Evolutionary conservation across 2,329 filamentous ascomycete genomes (phyloP).

Genomic region (Sordariomycetes sp.): DNA sequence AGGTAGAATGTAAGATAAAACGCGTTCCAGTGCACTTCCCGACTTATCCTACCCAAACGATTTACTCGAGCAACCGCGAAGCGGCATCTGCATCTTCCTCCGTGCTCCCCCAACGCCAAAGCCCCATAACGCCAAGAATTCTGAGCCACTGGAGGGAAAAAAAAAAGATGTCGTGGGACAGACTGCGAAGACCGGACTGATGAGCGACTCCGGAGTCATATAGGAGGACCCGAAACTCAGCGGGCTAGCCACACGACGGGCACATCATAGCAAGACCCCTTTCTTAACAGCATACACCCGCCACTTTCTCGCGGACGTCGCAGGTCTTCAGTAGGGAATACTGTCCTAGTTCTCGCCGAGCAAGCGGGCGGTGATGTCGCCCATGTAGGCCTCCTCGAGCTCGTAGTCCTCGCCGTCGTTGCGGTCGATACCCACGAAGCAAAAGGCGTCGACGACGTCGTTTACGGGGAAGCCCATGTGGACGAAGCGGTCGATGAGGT

Average conservation of each 20-base stretch:
- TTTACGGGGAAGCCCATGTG: conserved; percentile 87
- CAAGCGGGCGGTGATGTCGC: conserved; percentile 74
- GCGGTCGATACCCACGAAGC: conserved; percentile 67
- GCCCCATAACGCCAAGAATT: background rate
- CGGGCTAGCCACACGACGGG: background rate
- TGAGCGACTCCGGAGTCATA: background rate
- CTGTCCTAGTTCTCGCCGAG: conserved; percentile 61
- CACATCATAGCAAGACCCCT: background rate
- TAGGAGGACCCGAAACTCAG: background rate
- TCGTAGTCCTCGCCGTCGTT: conserved; percentile 70
- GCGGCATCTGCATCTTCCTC: too few species aligned
- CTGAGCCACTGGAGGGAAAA: background rate
- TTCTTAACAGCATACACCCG: too few species aligned
- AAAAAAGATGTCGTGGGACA: background rate
- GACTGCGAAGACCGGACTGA: background rate
- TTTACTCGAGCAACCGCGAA: too few species aligned
- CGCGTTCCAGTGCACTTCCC: too few species aligned
- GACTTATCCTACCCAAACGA: background rate
- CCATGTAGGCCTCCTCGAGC: conserved; percentile 82
- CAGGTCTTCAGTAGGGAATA: too few species aligned
- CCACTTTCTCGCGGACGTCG: too few species aligned
- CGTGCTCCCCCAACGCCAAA: background rate
- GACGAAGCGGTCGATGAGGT: conserved; percentile 71
- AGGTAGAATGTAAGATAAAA: too few species aligned
- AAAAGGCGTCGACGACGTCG: conserved; percentile 73